A percentile compares a stretch with the other conserved stretches of the same genome.
Conservation (phyloP, 306 rosid species). For the Citrullus amarus region DNA sequence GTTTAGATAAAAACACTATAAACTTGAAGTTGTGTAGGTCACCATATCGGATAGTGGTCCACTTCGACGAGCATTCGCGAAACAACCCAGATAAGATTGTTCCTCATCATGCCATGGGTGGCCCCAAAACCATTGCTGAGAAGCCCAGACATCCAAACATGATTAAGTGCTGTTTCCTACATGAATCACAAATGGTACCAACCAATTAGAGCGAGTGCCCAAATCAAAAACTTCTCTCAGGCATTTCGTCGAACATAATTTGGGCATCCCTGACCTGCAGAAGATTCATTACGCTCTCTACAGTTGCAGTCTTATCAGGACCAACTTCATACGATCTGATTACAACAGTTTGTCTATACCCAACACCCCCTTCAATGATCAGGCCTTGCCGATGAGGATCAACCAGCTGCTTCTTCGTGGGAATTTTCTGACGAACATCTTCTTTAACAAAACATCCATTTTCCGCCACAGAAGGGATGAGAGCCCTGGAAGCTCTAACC, state of each 20-base stretch:
- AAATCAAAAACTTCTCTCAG: not conserved
- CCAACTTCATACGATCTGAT: constrained; percentile 90
- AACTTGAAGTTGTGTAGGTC: not conserved
- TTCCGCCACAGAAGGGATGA: constrained; percentile 16
- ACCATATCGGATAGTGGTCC: constrained; percentile 84
- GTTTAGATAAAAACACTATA: not conserved
- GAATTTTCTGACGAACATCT: constrained; percentile 52
- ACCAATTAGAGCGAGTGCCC: not conserved
- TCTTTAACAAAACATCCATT: constrained; percentile 20
- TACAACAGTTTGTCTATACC: constrained; percentile 75
- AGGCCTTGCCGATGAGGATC: constrained; percentile 74
- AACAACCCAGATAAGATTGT: constrained; percentile 90
- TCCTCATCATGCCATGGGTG: constrained; percentile 79
- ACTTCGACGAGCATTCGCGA: constrained; percentile 80
- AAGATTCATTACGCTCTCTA: constrained; percentile 80
- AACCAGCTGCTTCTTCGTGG: constrained; percentile 60
- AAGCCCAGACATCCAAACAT: constrained; percentile 93
- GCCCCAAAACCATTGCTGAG: constrained; percentile 94
- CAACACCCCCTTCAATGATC: constrained; percentile 67
- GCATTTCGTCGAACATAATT: not conserved
- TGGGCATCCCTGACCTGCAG: constrained; percentile 42
- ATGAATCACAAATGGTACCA: constrained; percentile 3
- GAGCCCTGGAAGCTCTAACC: constrained; percentile 14
- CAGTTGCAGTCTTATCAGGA: constrained; percentile 74
- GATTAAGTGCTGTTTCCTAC: constrained; percentile 89